Conservation (phyloP, 331 rosid species). For the Rhamnella rubrinervis region DNA sequence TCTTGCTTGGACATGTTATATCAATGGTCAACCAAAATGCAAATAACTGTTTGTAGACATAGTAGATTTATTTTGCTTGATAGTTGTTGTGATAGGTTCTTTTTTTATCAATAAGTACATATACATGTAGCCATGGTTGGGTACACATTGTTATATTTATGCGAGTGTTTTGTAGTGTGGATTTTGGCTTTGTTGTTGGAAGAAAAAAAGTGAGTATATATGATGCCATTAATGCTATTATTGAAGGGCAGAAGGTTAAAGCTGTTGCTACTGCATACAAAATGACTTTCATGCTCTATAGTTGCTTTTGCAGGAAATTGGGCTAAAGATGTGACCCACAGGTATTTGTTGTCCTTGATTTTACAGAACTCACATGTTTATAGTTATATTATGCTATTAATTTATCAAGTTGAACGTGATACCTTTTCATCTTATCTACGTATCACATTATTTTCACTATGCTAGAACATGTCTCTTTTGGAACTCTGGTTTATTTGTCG, state of each 20-base stretch:
- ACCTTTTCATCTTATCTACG: slow-evolving; percentile 4
- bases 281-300: slow-evolving; percentile 75
- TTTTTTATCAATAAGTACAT: background rate
- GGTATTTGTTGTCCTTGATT: slow-evolving; percentile 45
- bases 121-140: background rate
- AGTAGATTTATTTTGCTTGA: background rate
- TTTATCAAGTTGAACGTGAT: slow-evolving; percentile 8
- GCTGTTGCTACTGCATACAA: slow-evolving; percentile 82
- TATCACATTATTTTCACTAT: background rate
- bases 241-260: slow-evolving; percentile 86
- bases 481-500: slow-evolving; percentile 6
- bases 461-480: background rate
- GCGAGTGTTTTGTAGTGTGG: slow-evolving; percentile 25
- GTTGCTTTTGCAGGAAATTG: slow-evolving; percentile 94
- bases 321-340: slow-evolving; percentile 96
- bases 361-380: slow-evolving; percentile 9
- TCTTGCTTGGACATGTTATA: background rate
- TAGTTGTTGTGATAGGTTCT: background rate
- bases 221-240: slow-evolving; percentile 79
- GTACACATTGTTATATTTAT: background rate
- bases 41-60: background rate
- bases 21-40: background rate
- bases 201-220: slow-evolving; percentile 79
- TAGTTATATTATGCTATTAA: slow-evolving; percentile 1
- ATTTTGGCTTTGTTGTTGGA: slow-evolving; percentile 63